Percentiles rank a stretch among this genome's conserved stretches.
Conservation (phyloP, 345 rosid genomes). For the Linum usitatissimum region DNA sequence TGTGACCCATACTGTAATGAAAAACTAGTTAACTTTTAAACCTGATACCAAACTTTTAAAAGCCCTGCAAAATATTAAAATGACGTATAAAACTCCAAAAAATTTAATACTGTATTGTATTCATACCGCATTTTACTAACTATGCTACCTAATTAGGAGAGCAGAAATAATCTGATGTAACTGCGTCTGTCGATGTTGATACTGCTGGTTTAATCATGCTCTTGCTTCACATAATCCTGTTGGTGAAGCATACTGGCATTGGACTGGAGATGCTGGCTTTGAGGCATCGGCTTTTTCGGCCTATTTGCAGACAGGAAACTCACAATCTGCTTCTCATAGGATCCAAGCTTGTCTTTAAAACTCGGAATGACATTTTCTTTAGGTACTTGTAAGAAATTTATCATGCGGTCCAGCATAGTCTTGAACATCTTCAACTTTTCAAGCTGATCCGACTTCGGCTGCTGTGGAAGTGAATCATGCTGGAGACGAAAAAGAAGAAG, state of each 20-base stretch:
- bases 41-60: too few species aligned
- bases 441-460: conserved; percentile 56
- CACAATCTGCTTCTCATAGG: conserved; percentile 69
- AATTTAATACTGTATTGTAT: too few species aligned
- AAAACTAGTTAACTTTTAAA: too few species aligned
- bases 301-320: conserved; percentile 40
- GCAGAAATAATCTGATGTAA: conserved; percentile 61
- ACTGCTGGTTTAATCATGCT: conserved; percentile 44
- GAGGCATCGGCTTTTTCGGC: conserved; percentile 44
- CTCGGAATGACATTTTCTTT: conserved; percentile 36
- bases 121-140: too few species aligned
- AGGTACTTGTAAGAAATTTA: conserved; percentile 39
- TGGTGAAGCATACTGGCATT: conserved; percentile 66
- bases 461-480: conserved; percentile 64
- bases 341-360: conserved; percentile 54
- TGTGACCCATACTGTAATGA: too few species aligned
- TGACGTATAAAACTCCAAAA: too few species aligned
- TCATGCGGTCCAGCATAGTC: conserved; percentile 57
- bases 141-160: too few species aligned
- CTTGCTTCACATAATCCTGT: conserved; percentile 55
- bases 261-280: conserved; percentile 53
- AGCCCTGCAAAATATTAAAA: too few species aligned
- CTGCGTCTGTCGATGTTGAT: conserved; percentile 54
- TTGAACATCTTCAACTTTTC: conserved; percentile 55
- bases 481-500: conserved; percentile 15